A percentile compares a stretch with the other conserved stretches of the same genome.
phyloP scores from a whole-genome alignment of 2,329 filamentous ascomycete genomes.

The Byssothecium circinans region DNA sequence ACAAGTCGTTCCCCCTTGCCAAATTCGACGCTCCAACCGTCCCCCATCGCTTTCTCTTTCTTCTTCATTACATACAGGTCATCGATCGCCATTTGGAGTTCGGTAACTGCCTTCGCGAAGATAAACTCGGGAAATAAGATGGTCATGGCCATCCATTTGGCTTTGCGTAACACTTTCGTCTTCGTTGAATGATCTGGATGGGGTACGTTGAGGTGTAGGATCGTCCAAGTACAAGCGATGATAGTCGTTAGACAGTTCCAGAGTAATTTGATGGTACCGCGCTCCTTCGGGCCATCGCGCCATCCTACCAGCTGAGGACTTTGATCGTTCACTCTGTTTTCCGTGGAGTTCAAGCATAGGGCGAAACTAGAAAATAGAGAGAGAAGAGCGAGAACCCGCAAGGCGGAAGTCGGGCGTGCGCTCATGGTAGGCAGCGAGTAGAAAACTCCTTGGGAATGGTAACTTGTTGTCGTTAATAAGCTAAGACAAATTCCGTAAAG shows the following conservation, averaged over 20 bases:
- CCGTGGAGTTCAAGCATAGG: too few species aligned
- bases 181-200: background rate
- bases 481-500: too few species aligned
- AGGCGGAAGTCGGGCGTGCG: too few species aligned
- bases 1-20: conserved; percentile 2
- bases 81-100: background rate
- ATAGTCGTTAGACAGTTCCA: conserved; percentile 9
- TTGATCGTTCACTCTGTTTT: too few species aligned
- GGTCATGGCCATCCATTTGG: background rate
- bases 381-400: too few species aligned
- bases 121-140: background rate
- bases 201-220: conserved; percentile 4
- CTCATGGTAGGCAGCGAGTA: too few species aligned
- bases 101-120: background rate
- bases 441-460: too few species aligned
- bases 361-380: too few species aligned
- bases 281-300: conserved; percentile 3
- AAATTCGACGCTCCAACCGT: conserved; percentile 1
- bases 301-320: too few species aligned
- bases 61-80: background rate
- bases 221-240: conserved; percentile 8
- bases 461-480: too few species aligned
- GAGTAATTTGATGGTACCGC: conserved; percentile 11
- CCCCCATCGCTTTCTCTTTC: background rate
- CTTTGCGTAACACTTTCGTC: background rate